Base-by-base conservation (phyloP, 345 rosid species). In the Citrus australasica region DNA sequence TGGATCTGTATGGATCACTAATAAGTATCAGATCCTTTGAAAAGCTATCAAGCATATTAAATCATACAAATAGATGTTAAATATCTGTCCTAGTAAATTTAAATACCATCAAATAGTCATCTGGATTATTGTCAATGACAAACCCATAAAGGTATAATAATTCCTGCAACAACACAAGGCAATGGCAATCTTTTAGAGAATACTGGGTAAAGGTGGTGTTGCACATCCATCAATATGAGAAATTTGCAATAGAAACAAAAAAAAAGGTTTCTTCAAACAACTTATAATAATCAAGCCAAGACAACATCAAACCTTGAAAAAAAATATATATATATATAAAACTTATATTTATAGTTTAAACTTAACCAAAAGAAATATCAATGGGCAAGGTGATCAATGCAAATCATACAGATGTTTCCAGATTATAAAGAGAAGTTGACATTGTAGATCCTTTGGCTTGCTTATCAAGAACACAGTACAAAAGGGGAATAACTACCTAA, bases 71-170 rank as follows among this genome's bases (percentile, higher is more conserved):
- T 74, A 32, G 46, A 65, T 38, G 2, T 6, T 32, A 65, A 32
- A 65, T 8, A 6, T 33, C 24, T 7, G 9, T 33, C 14, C 69
- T 1, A 33, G 8, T 21, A 74, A 38, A 74, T 40, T 69, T 59
- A 70, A 73, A 79, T 86, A 95, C 99, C 99, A 95, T 95, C 78
- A 93, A 90, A 87, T 90, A 93, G 78, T 95, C 98, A 84, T 92
- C 97, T 80, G 98, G 91, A 84, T 93, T 95, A 71, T 86, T 85
- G 69, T 91, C 92, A 77, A 95, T 87, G 75, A 91, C 97, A 80
- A 95, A 93, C 71, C 98, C 99, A 76, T 93, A 93, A n/a, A 95
- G 87, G 88, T 95, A 95, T 55, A 95, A 85, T 66, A 95, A 84
- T 84, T 95, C 99, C 99, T 95, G 89, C 87, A 56, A 75, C 53